Evolutionary conservation across 805 yeast species (phyloP).

Genomic region (Ogataea zsoltii): DNA sequence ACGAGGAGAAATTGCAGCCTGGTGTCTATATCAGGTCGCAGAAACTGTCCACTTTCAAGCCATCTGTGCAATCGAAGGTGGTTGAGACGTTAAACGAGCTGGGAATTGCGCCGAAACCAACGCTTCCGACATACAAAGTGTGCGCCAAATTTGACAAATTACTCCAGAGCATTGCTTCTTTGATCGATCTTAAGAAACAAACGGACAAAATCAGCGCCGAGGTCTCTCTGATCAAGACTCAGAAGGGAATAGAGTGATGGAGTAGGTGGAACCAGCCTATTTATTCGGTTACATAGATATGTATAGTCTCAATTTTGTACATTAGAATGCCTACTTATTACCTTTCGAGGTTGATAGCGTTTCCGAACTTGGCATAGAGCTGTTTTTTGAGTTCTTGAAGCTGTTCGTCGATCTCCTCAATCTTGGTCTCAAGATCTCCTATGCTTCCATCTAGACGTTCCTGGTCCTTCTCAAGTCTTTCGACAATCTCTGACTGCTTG

Average conservation of each 20-base stretch:
- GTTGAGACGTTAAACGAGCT: constrained; percentile 69
- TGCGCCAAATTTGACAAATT: constrained; percentile 76
- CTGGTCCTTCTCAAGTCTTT: constrained; percentile 63
- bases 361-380: constrained; percentile 89
- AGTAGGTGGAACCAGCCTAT: constrained; percentile 9
- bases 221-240: constrained; percentile 46
- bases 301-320: constrained; percentile 5
- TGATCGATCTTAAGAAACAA: constrained; percentile 83
- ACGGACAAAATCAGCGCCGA: constrained; percentile 88
- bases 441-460: constrained; percentile 54
- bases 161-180: constrained; percentile 63
- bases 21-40: constrained; percentile 85
- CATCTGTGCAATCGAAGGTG: constrained; percentile 67
- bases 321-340: constrained; percentile 19
- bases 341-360: constrained; percentile 80
- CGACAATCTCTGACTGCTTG: constrained; percentile 65
- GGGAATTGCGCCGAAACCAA: constrained; percentile 77
- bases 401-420: constrained; percentile 53
- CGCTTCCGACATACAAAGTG: constrained; percentile 81
- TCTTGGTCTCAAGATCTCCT: constrained; percentile 42
- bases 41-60: constrained; percentile 75
- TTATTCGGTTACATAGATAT: neutral
- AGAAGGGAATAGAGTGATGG: constrained; percentile 29
- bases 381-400: constrained; percentile 64
- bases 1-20: constrained; percentile 69